Base-by-base conservation (phyloP, 768 basidiomycete genomes). In the Mycena pura region DNA sequence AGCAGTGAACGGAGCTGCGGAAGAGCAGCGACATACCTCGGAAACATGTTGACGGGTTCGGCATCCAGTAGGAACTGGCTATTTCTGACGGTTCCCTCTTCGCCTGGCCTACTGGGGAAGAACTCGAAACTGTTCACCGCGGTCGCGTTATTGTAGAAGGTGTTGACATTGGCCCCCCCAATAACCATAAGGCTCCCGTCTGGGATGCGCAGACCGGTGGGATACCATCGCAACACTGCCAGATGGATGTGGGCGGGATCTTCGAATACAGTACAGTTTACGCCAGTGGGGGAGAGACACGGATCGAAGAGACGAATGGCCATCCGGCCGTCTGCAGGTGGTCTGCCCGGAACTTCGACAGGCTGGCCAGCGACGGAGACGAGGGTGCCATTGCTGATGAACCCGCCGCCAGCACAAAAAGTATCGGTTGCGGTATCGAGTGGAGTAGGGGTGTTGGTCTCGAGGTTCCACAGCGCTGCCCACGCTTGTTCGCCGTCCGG, bases 121-220 rank as follows among this genome's bases (percentile, higher is more conserved):
- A 70, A 70, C 44, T 70, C 69, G 45, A 70, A 50, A 27, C 54
- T 61, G 34, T 66, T 52, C 46, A 52, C 60, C 25, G 59, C 45
- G 15, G 27, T 38, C 36, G 60, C 63, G 5, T 47, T 55, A 41
- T 65, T 69, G 13, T 66, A 65, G 38, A 68, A 68, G 1, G 59
- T 47, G 36, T 38, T 43, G 8, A 39, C 75, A 71, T 80, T 77
- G 67, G 77, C 80, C n/a, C 79, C 76, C 4, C 77, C 77, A 62
- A 72, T 54, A 28, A 69, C 47, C 66, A 68, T 67, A 14, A 69
- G 65, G 34, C 61, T 63, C 21, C 68, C 68, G 36, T 69, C 68
- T 17, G 60, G 59, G 21, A 70, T 63, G 14, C 69, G 54, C 4
- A 68, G 51, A n/a, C 68, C 62, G 6, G 66, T 63, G 5, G 71